Conservation (phyloP, 1,284 basidiomycete species). For the Sporisorium reilianum region DNA sequence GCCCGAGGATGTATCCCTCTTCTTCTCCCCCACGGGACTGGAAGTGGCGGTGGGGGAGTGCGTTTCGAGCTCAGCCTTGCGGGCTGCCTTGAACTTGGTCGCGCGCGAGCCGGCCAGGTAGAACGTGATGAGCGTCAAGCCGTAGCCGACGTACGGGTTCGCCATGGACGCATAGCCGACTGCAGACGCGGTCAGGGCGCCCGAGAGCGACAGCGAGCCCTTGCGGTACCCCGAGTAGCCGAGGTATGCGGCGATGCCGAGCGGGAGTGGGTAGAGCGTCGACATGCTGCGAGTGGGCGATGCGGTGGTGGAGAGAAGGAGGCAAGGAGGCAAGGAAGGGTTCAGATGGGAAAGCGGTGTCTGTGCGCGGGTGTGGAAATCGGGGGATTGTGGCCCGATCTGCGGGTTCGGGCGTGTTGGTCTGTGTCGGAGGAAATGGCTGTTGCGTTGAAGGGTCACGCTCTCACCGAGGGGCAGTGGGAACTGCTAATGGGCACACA, state of each 20-base stretch:
- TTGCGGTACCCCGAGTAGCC: slow-evolving; percentile 53
- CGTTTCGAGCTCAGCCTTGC: slow-evolving; percentile 80
- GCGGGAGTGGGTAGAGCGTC: slow-evolving; percentile 25
- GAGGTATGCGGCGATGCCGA: slow-evolving; percentile 34
- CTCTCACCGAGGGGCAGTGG: too few relatives aligned
- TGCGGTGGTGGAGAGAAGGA: too few relatives aligned
- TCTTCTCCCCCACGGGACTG: neutral
- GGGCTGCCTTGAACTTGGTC: slow-evolving; percentile 77
- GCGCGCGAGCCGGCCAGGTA: slow-evolving; percentile 82
- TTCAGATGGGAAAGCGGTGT: too few relatives aligned
- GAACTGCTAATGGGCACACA: too few relatives aligned
- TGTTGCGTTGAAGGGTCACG: too few relatives aligned
- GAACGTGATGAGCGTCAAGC: slow-evolving; percentile 55
- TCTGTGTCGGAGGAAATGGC: too few relatives aligned
- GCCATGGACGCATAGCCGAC: slow-evolving; percentile 62
- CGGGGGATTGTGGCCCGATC: too few relatives aligned
- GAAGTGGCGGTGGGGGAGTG: slow-evolving; percentile 4
- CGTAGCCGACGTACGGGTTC: slow-evolving; percentile 57
- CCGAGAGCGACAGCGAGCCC: slow-evolving; percentile 54
- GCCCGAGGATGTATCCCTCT: slow-evolving; percentile 40
- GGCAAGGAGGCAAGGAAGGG: too few relatives aligned
- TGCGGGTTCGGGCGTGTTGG: too few relatives aligned
- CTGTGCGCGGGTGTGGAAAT: too few relatives aligned
- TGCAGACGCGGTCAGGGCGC: slow-evolving; percentile 49
- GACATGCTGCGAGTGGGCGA: too few relatives aligned